Evolutionary conservation across 1,139 yeast genomes (phyloP).

Genomic region (Lodderomyces parapsilosis): DNA sequence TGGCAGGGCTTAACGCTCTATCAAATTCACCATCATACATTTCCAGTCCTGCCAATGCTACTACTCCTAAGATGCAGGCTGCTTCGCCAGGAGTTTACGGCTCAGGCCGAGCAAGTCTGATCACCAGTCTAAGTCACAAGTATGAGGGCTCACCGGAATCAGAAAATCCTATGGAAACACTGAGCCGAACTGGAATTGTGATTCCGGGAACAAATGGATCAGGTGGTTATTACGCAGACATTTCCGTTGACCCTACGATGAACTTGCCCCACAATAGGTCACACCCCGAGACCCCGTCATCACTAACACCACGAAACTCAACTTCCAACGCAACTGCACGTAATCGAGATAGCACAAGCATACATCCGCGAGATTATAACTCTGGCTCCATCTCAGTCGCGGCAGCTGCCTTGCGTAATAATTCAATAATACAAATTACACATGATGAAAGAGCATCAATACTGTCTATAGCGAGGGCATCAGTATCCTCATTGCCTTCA

Average conservation of each 20-base stretch:
- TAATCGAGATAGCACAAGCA: neutral
- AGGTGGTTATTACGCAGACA: slow-evolving; percentile 51
- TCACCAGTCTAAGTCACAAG: slow-evolving; percentile 10
- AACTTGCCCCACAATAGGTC: slow-evolving; percentile 47
- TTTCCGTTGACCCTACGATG: slow-evolving; percentile 49
- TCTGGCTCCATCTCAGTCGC: slow-evolving; percentile 8
- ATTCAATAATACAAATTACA: slow-evolving; percentile 45
- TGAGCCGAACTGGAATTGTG: slow-evolving; percentile 27
- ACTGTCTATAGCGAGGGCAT: slow-evolving; percentile 35
- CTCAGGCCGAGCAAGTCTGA: slow-evolving; percentile 7
- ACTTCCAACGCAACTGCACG: slow-evolving; percentile 16
- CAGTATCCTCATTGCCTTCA: slow-evolving; percentile 46
- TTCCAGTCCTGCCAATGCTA: slow-evolving; percentile 30
- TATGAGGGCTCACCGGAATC: slow-evolving; percentile 15
- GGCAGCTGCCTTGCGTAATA: slow-evolving; percentile 26
- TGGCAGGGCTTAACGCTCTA: slow-evolving; percentile 49
- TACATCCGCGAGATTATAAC: slow-evolving; percentile 6
- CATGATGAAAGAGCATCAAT: slow-evolving; percentile 41
- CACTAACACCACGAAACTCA: slow-evolving; percentile 41
- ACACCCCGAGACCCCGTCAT: slow-evolving; percentile 32
- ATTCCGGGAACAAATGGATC: slow-evolving; percentile 11
- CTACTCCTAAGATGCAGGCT: slow-evolving; percentile 23
- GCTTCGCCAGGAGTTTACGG: slow-evolving; percentile 21
- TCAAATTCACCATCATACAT: slow-evolving; percentile 37
- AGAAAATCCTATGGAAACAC: slow-evolving; percentile 37